Evolutionary conservation across 768 basidiomycete genomes (phyloP).

Genomic region (Cystobasidium ongulense): DNA sequence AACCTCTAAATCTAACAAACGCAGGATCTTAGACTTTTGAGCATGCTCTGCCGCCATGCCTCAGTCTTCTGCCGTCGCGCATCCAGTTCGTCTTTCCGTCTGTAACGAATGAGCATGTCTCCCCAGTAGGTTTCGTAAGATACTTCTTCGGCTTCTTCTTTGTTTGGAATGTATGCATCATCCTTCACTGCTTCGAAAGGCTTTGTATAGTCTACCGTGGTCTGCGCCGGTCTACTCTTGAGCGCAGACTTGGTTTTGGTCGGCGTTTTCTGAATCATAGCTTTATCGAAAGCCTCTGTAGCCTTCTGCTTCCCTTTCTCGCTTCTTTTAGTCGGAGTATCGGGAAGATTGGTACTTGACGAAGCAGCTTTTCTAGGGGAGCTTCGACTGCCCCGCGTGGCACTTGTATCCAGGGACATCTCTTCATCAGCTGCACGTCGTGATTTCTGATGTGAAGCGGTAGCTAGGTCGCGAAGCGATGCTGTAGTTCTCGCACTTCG

Average conservation of each 20-base stretch:
- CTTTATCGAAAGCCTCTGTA: not conserved
- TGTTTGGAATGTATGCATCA: not conserved
- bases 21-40: not conserved
- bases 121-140: slow-evolving; percentile 23
- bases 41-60: not conserved
- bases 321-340: not conserved
- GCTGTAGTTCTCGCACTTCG: not conserved
- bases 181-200: not conserved
- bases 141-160: not conserved
- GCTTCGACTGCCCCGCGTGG: not conserved
- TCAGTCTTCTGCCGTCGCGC: not conserved
- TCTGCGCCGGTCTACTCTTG: not conserved
- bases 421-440: not conserved
- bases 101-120: not conserved
- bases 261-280: not conserved
- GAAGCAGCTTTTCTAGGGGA: not conserved
- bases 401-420: not conserved
- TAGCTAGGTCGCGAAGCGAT: not conserved
- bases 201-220: not conserved
- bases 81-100: not conserved
- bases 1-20: no score
- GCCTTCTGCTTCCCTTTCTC: not conserved
- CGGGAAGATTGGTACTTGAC: not conserved
- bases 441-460: not conserved
- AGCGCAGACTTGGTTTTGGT: not conserved